Conservation (phyloP, 2,329 filamentous ascomycete species). For the Microdochium bolleyi region DNA sequence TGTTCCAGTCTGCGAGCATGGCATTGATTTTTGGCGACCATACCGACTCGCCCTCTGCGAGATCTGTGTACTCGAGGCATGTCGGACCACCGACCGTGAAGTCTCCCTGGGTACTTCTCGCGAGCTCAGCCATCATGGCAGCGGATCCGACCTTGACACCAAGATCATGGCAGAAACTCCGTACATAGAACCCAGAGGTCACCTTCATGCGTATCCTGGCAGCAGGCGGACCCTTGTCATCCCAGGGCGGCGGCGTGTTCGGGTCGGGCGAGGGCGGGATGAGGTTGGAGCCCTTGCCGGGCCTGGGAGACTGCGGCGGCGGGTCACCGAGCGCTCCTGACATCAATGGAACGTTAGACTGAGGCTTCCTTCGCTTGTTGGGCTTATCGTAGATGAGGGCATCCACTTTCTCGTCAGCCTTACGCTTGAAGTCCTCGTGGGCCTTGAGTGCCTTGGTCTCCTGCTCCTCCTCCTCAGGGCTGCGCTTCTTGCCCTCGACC, state of each 20-base stretch:
- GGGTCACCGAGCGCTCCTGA: conserved; percentile 47
- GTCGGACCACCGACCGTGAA: conserved; percentile 65
- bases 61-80: conserved; percentile 70
- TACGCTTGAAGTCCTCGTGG: conserved; percentile 49
- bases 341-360: conserved; percentile 40
- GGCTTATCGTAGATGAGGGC: conserved; percentile 44
- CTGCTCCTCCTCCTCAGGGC: conserved; percentile 45
- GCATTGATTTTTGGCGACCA: conserved; percentile 70
- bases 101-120: conserved; percentile 72
- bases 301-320: conserved; percentile 30
- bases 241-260: conserved; percentile 46
- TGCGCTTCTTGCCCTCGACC: conserved; percentile 38
- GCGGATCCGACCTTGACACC: conserved; percentile 75
- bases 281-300: conserved; percentile 42
- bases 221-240: conserved; percentile 61
- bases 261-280: conserved; percentile 38
- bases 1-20: conserved; percentile 36
- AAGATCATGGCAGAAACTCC: conserved; percentile 87
- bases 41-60: conserved; percentile 66
- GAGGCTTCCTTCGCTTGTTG: conserved; percentile 25
- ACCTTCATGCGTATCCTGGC: conserved; percentile 84
- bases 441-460: conserved; percentile 47
- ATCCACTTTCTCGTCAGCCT: conserved; percentile 50
- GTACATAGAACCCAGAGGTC: conserved; percentile 93
- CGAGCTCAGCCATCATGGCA: conserved; percentile 78